Conservation (phyloP, 352 stramenopile species). For the Globisporangium nagaii region DNA sequence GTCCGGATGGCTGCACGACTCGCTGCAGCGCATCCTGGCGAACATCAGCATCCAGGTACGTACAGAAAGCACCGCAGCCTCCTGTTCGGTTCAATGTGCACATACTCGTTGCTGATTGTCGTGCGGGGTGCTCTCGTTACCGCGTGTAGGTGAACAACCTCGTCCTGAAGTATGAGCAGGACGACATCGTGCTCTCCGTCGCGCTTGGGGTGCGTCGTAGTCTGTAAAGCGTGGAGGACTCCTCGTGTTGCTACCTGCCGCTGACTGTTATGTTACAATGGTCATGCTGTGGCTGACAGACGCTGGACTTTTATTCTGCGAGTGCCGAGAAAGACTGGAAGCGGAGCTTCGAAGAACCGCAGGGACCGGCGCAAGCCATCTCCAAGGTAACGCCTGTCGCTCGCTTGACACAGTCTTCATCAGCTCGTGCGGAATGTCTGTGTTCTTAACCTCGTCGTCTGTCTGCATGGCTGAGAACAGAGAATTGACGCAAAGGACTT, state of each 20-base stretch:
- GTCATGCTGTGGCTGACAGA: conserved; percentile 23
- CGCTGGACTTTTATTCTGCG: conserved; percentile 70
- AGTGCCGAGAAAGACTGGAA: conserved; percentile 52
- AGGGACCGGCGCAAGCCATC: conserved; percentile 38
- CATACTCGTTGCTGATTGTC: not conserved
- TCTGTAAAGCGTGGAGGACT: too few relatives aligned
- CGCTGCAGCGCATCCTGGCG: conserved; percentile 72
- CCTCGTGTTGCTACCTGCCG: too few relatives aligned
- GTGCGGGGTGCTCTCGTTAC: not conserved
- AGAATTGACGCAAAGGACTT: conserved; percentile 69
- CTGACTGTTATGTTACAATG: not conserved
- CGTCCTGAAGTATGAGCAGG: conserved; percentile 86
- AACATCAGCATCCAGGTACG: conserved; percentile 75
- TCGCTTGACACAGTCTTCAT: not conserved
- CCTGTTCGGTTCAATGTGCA: not conserved
- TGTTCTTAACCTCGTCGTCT: not conserved
- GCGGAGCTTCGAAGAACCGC: conserved; percentile 62
- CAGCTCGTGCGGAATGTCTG: not conserved
- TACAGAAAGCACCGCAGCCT: too few relatives aligned
- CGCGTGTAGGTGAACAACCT: conserved; percentile 77
- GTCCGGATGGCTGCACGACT: conserved; percentile 75
- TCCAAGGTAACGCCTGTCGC: conserved; percentile 35
- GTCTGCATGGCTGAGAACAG: conserved; percentile 15
- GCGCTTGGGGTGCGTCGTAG: conserved; percentile 55
- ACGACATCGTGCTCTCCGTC: conserved; percentile 81